A percentile compares a stretch with the other conserved stretches of the same genome.
These are phyloP conservation scores for Adansonia rubrostipa DNA, from an alignment of 441 rosid species.

Conservation along the genomic window DNA sequence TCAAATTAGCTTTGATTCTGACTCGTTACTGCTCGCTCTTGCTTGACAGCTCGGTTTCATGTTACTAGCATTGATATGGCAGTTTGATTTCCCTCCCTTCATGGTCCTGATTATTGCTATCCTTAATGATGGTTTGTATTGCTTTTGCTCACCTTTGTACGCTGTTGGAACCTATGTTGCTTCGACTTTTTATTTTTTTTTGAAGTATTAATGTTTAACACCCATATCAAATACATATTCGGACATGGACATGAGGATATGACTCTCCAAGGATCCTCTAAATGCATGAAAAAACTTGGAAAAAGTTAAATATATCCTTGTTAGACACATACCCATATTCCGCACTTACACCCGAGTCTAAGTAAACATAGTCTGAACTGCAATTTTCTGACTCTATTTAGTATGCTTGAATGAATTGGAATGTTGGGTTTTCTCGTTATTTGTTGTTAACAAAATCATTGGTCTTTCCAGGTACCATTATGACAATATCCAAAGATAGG, in stretches of 20 bases:
- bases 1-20: slow-evolving; percentile 5
- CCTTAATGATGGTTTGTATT: slow-evolving; percentile 52
- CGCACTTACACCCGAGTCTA: too few species aligned
- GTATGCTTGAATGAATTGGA: not conserved
- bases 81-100: slow-evolving; percentile 63
- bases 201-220: too few species aligned
- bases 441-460: not conserved
- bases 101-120: slow-evolving; percentile 61
- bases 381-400: not conserved
- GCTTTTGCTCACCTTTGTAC: not conserved
- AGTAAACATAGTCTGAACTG: not conserved
- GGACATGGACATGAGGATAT: too few species aligned
- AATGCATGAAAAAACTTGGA: too few species aligned
- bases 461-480: slow-evolving; percentile 46
- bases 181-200: too few species aligned
- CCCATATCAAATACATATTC: too few species aligned
- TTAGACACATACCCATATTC: too few species aligned
- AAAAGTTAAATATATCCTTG: too few species aligned
- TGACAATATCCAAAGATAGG: slow-evolving; percentile 61
- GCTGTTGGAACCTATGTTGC: not conserved
- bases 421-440: not conserved
- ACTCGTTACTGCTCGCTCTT: not conserved
- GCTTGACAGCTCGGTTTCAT: slow-evolving; percentile 52
- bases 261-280: too few species aligned
- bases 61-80: slow-evolving; percentile 56